Conservation (phyloP, 2,329 filamentous ascomycete species). For the Lasiodiplodia gonubiensis region DNA sequence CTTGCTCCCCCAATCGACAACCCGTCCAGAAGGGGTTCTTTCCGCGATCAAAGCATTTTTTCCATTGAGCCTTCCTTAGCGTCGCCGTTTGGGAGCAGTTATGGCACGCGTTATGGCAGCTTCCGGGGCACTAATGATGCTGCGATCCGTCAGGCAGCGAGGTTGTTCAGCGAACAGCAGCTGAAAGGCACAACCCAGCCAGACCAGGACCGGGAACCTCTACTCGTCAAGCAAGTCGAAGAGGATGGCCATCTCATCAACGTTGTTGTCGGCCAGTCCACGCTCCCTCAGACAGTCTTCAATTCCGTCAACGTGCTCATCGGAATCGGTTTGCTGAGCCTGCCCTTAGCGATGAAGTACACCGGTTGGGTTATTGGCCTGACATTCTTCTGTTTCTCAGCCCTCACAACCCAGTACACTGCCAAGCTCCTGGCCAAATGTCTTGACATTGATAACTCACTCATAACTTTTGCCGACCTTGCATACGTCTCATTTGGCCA, state of each 20-base stretch:
- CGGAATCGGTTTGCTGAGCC: conserved; percentile 84
- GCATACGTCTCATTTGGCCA: conserved; percentile 90
- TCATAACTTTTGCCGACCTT: conserved; percentile 93
- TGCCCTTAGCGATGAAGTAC: conserved; percentile 87
- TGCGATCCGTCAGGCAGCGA: conserved; percentile 62
- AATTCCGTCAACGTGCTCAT: conserved; percentile 95
- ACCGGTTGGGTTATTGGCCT: conserved; percentile 88
- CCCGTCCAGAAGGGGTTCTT: conserved; percentile 31
- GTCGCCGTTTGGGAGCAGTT: conserved; percentile 74
- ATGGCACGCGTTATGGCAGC: conserved; percentile 53
- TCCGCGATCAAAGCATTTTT: conserved; percentile 53
- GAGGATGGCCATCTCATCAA: conserved; percentile 82
- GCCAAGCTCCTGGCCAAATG: conserved; percentile 85
- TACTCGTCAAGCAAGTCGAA: conserved; percentile 88
- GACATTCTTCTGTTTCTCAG: conserved; percentile 73
- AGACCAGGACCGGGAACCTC: conserved; percentile 64
- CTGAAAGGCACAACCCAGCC: conserved; percentile 48
- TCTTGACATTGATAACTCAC: conserved; percentile 80
- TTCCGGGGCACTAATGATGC: conserved; percentile 67
- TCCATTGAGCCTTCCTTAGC: conserved; percentile 62
- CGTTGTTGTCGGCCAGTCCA: conserved; percentile 90
- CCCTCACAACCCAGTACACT: conserved; percentile 81
- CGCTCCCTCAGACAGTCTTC: conserved; percentile 91
- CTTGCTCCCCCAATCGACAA: not conserved
- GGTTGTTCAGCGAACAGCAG: conserved; percentile 56